Evolutionary conservation across 2,329 filamentous ascomycete genomes (phyloP).

Genomic region (Aspergillus chevalieri): DNA sequence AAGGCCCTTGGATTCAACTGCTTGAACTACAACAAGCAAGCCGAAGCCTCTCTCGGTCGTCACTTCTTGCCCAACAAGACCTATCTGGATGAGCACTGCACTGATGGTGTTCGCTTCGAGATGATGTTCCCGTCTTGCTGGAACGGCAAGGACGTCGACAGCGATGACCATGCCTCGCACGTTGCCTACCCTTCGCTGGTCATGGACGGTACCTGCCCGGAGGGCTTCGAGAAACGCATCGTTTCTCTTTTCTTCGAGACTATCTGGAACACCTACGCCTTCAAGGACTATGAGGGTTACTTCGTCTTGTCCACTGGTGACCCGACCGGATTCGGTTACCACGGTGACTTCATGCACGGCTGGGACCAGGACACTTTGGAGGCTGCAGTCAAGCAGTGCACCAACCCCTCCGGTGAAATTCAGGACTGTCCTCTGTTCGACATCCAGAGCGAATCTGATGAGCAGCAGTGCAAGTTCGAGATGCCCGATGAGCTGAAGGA

Average conservation of each 20-base stretch:
- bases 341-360: slow-evolving; percentile 74
- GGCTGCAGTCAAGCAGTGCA: slow-evolving; percentile 68
- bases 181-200: slow-evolving; percentile 73
- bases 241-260: slow-evolving; percentile 78
- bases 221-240: slow-evolving; percentile 60
- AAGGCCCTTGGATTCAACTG: slow-evolving; percentile 94
- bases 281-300: slow-evolving; percentile 55
- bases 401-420: slow-evolving; percentile 61
- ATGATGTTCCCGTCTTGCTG: slow-evolving; percentile 87
- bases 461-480: slow-evolving; percentile 57
- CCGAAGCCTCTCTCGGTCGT: slow-evolving; percentile 72
- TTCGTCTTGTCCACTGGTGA: slow-evolving; percentile 79
- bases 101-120: slow-evolving; percentile 74
- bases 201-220: slow-evolving; percentile 69
- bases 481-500: slow-evolving; percentile 49
- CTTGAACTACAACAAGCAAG: slow-evolving; percentile 63
- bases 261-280: slow-evolving; percentile 70
- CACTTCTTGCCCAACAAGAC: slow-evolving; percentile 75
- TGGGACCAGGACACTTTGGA: slow-evolving; percentile 68
- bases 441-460: slow-evolving; percentile 54
- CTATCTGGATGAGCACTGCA: slow-evolving; percentile 74
- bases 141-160: slow-evolving; percentile 62
- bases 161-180: slow-evolving; percentile 54
- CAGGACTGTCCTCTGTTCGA: slow-evolving; percentile 70
- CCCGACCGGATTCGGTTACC: slow-evolving; percentile 65